Evolutionary conservation across 495 filamentous ascomycete genomes (phyloP).

Genomic region (Penicillium lividum): DNA sequence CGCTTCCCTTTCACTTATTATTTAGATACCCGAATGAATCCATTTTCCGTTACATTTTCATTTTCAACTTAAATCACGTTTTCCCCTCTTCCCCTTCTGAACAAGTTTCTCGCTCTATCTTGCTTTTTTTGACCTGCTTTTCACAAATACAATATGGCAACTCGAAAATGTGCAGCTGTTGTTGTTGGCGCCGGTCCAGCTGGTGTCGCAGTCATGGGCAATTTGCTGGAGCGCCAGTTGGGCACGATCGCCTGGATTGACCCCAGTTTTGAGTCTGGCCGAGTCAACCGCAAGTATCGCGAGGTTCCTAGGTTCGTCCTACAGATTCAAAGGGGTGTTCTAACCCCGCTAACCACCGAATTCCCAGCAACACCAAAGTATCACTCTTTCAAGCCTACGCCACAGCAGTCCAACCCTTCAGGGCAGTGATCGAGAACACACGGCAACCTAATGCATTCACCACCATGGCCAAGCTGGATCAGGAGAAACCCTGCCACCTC

Average conservation of each 20-base stretch:
- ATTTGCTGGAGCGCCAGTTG: slow-evolving; percentile 54
- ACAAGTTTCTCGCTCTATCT: slow-evolving; percentile 5
- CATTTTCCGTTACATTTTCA: slow-evolving; percentile 9
- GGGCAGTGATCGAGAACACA: slow-evolving; percentile 46
- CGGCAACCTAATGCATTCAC: slow-evolving; percentile 52
- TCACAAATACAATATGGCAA: slow-evolving; percentile 27
- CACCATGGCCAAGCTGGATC: slow-evolving; percentile 52
- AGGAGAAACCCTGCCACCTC: slow-evolving; percentile 54
- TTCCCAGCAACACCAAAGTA: slow-evolving; percentile 51
- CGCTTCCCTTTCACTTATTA: slow-evolving; percentile 4
- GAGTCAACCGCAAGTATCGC: slow-evolving; percentile 54
- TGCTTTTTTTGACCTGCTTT: not conserved
- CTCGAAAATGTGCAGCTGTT: slow-evolving; percentile 48
- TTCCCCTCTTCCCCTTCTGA: slow-evolving; percentile 7
- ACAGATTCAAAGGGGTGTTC: not conserved
- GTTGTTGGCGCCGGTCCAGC: slow-evolving; percentile 60
- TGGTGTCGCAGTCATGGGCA: slow-evolving; percentile 57
- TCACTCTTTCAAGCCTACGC: slow-evolving; percentile 53
- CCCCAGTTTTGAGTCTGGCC: slow-evolving; percentile 51
- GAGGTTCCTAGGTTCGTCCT: slow-evolving; percentile 56
- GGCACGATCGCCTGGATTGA: slow-evolving; percentile 56
- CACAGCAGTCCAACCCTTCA: slow-evolving; percentile 49
- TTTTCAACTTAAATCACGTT: slow-evolving; percentile 4
- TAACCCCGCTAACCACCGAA: slow-evolving; percentile 15
- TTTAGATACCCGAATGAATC: slow-evolving; percentile 31